Base-by-base conservation (phyloP, 2,329 filamentous ascomycete genomes). In the Xylaria sp. region DNA sequence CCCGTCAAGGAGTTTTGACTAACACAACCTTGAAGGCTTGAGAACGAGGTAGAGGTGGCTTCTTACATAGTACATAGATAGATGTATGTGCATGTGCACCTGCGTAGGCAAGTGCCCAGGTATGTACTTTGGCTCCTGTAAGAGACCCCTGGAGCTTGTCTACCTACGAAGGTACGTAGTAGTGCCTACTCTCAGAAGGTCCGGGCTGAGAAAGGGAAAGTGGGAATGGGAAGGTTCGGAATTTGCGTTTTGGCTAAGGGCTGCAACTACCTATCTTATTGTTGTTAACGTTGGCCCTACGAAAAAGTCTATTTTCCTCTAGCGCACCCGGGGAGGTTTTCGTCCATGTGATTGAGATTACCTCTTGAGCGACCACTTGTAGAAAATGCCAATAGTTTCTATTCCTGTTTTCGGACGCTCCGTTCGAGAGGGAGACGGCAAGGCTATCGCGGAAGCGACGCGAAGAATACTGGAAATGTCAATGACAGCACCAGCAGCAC, bases 291-390 rank as follows among this genome's bases (percentile, higher is more conserved):
- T 61, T 20, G 50, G 55, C 25, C 61, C 25, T 55, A 32, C 32
- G 32, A 37, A 69, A 71, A 71, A 63, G 60, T 15, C 28, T 69
- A 63, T 23, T 48, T 48, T 32, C 39, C 39, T 61, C 23, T 63
- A 63, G 67, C 63, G 46, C 41, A 66, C 58, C 57, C 23, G 9
- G 37, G 25, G 34, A 8, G 37, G 4, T 18, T 39, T 39, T 58
- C 56, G 28, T 58, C 32, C 39, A 51, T 39, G 66, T 37, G 62
- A 60, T 50, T 9, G 50, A 23, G 4, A 59, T n/a, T 32, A 12
- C 48, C 32, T 10, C 23, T 32, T 3, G 18, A 10, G 25, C n/a
- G n/a, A 51, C 50, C 13, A 46, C 20, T 15, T 58, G 48, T 34
- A 18, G 28, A 13, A 50, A 63, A 58, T 48, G 8, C 66, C 52